A percentile compares a stretch with the other conserved stretches of the same genome.
phyloP scores from a whole-genome alignment of 495 filamentous ascomycete species.

The Podospora australis region DNA sequence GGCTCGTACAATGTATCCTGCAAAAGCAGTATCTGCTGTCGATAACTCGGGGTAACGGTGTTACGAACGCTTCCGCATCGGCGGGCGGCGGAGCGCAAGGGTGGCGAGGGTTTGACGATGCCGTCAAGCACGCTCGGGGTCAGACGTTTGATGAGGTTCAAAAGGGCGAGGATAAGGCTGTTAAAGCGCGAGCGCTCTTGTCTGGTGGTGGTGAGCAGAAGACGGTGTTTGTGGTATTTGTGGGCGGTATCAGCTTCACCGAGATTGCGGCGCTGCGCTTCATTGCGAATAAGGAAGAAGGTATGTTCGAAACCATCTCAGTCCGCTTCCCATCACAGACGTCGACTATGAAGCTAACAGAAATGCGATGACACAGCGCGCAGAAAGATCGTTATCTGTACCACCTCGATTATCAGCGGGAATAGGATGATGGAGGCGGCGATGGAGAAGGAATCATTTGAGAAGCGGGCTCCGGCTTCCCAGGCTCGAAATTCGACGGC shows the following conservation, averaged over 20 bases:
- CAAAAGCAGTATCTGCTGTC: conserved; percentile 80
- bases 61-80: conserved; percentile 40
- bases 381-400: conserved; percentile 83
- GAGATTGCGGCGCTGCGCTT: conserved; percentile 94
- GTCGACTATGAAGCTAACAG: conserved; percentile 12
- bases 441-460: conserved; percentile 67
- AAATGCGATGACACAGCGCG: conserved; percentile 34
- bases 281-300: conserved; percentile 79
- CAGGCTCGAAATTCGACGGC: too few species aligned
- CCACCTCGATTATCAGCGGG: conserved; percentile 86
- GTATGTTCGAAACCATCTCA: too few species aligned
- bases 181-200: conserved; percentile 78
- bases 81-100: conserved; percentile 61
- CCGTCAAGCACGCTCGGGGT: conserved; percentile 75
- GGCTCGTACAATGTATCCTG: conserved; percentile 89
- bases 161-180: conserved; percentile 87
- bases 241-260: conserved; percentile 90
- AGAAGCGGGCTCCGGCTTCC: conserved; percentile 25
- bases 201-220: conserved; percentile 68
- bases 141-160: conserved; percentile 88
- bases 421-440: conserved; percentile 84
- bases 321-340: conserved; percentile 8
- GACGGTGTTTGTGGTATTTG: conserved; percentile 86
- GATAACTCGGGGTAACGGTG: conserved; percentile 52
- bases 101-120: conserved; percentile 87